A percentile compares a stretch with the other conserved stretches of the same genome.
phyloP scores from a whole-genome alignment of 306 rosid genomes.

The Rosa lucieae region DNA sequence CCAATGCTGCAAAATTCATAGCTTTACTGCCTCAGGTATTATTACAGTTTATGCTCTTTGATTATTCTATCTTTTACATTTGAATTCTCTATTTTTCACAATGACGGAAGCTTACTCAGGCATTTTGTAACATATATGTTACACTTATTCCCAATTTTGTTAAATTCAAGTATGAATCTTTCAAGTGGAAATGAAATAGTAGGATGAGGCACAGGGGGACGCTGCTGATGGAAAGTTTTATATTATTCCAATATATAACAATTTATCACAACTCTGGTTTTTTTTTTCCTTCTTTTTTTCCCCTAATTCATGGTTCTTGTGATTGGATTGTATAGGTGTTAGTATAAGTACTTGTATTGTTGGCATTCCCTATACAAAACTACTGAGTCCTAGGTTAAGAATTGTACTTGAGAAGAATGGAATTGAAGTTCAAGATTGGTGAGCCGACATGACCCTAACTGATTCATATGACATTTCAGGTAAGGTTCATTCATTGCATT shows the following conservation, averaged over 20 bases:
- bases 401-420: too few relatives aligned
- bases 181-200: not conserved
- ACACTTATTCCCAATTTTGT: not conserved
- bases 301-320: not conserved
- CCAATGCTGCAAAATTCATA: slow-evolving; percentile 71
- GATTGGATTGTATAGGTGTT: slow-evolving; percentile 22
- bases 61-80: not conserved
- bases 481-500: too few relatives aligned
- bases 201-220: not conserved
- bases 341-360: too few relatives aligned
- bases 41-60: not conserved
- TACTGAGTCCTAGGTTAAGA: too few relatives aligned
- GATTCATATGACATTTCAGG: too few relatives aligned
- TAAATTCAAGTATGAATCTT: not conserved
- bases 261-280: not conserved
- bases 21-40: slow-evolving; percentile 70
- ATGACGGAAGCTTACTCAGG: not conserved
- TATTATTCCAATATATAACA: too few relatives aligned
- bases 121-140: not conserved
- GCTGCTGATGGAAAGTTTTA: not conserved
- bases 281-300: not conserved
- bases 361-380: too few relatives aligned
- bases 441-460: too few relatives aligned
- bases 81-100: not conserved
- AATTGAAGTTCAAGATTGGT: too few relatives aligned